Conservation (phyloP, 352 stramenopile species). For the Pythium volutum region DNA sequence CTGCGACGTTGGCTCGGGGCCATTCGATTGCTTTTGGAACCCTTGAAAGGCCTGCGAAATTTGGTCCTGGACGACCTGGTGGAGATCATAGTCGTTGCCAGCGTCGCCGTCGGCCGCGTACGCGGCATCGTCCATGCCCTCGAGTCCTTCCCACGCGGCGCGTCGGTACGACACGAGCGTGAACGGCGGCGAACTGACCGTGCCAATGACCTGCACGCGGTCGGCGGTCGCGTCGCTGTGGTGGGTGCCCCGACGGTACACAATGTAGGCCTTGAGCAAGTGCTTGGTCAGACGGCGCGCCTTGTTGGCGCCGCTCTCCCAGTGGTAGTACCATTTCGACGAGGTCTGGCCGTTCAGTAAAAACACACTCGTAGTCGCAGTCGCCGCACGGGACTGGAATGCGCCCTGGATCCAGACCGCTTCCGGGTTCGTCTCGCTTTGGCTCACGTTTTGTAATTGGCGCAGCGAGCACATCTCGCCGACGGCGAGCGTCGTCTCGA, state of each 20-base stretch:
- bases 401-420: constrained; percentile 20
- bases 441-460: constrained; percentile 18
- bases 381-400: constrained; percentile 4
- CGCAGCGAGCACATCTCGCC: constrained; percentile 18
- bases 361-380: constrained; percentile 18
- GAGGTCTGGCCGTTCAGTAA: constrained; percentile 24
- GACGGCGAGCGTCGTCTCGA: constrained; percentile 12
- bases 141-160: constrained; percentile 8
- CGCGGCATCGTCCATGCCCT: constrained; percentile 9
- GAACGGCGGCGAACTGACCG: constrained; percentile 39
- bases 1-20: no score
- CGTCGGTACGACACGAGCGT: constrained; percentile 46
- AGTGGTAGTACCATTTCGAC: constrained; percentile 29
- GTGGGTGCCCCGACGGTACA: constrained; percentile 5
- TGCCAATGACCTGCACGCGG: constrained; percentile 29
- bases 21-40: constrained; percentile 30
- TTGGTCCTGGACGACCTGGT: constrained; percentile 33
- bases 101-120: constrained; percentile 24
- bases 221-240: background rate
- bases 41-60: constrained; percentile 39
- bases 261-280: constrained; percentile 22
- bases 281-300: constrained; percentile 23
- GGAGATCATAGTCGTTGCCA: constrained; percentile 22
- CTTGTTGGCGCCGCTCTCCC: constrained; percentile 29
- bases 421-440: constrained; percentile 25